Conservation (phyloP, 164 flowering plant species). For the Chloranthus sessilifolius region DNA sequence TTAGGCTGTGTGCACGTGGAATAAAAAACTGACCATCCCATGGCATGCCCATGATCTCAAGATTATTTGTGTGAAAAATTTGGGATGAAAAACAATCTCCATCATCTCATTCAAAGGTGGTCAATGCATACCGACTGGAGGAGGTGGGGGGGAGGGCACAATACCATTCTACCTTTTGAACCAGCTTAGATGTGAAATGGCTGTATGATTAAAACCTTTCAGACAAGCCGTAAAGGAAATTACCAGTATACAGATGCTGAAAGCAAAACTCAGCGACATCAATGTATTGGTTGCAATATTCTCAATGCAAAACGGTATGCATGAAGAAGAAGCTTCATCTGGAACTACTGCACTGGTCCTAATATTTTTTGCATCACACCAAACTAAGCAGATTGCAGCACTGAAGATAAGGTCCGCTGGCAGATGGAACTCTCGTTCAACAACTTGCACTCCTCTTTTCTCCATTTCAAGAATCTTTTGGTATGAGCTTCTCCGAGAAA, state of each 20-base stretch:
- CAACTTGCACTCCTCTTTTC: conserved; percentile 74
- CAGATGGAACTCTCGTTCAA: conserved; percentile 73
- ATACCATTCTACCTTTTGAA: neutral
- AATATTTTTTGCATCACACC: conserved; percentile 73
- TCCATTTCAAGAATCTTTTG: conserved; percentile 81
- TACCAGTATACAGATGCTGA: conserved; percentile 89
- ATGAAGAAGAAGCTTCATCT: conserved; percentile 45
- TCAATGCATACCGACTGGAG: too few species aligned
- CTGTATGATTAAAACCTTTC: neutral
- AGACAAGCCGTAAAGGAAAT: conserved; percentile 4
- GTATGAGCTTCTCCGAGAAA: conserved; percentile 84
- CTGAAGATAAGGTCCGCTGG: conserved; percentile 80
- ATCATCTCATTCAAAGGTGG: too few species aligned
- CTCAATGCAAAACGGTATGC: conserved; percentile 57
- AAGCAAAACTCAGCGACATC: conserved; percentile 74
- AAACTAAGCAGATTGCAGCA: conserved; percentile 66
- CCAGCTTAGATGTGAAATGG: neutral
- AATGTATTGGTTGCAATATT: conserved; percentile 70
- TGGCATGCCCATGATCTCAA: too few species aligned
- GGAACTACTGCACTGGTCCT: conserved; percentile 35
- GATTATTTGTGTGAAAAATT: too few species aligned
- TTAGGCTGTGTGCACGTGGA: too few species aligned
- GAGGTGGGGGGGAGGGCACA: too few species aligned
- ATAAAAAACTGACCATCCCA: too few species aligned
- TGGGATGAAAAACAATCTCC: too few species aligned